Evolutionary conservation across 768 basidiomycete species (phyloP).

Genomic region (Amanita pallidorosea): DNA sequence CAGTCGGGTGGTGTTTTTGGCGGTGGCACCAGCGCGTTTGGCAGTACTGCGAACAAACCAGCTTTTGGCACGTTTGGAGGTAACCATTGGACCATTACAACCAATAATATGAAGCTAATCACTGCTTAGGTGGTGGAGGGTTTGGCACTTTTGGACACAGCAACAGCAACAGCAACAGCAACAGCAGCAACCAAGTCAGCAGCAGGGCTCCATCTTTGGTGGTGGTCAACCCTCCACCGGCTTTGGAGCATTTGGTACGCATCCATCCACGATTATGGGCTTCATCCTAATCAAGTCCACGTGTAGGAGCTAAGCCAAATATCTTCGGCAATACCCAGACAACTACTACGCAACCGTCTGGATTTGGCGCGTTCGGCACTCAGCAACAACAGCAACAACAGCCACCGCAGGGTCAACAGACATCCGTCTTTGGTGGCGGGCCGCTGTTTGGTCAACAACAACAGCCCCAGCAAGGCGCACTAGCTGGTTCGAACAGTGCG

Average conservation of each 20-base stretch:
- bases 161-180: conserved; percentile 2
- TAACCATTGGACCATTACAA: not conserved
- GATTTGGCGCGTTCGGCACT: conserved; percentile 27
- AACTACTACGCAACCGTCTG: conserved; percentile 26
- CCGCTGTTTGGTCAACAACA: conserved; percentile 8
- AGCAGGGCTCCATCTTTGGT: conserved; percentile 24
- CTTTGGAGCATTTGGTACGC: conserved; percentile 25
- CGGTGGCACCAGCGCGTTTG: conserved; percentile 18
- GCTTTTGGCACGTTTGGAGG: conserved; percentile 32
- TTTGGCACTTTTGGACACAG: conserved; percentile 17
- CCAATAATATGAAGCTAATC: not conserved
- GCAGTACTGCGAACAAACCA: conserved; percentile 20
- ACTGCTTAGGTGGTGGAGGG: conserved; percentile 11
- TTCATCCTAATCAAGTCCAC: not conserved
- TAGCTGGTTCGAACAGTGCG: conserved; percentile 17
- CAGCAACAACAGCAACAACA: conserved; percentile 26
- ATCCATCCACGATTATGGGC: not conserved
- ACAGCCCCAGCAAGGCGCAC: conserved; percentile 21
- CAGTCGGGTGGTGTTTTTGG: conserved; percentile 24
- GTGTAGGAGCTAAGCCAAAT: conserved; percentile 25
- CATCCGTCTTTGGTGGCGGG: conserved; percentile 17
- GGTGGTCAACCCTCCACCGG: conserved; percentile 18
- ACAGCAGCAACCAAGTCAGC: not conserved
- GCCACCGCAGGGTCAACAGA: conserved; percentile 20
- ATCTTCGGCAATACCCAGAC: conserved; percentile 31